Evolutionary conservation across 306 rosid species (phyloP).

Genomic region (Gillenia trifoliata): DNA sequence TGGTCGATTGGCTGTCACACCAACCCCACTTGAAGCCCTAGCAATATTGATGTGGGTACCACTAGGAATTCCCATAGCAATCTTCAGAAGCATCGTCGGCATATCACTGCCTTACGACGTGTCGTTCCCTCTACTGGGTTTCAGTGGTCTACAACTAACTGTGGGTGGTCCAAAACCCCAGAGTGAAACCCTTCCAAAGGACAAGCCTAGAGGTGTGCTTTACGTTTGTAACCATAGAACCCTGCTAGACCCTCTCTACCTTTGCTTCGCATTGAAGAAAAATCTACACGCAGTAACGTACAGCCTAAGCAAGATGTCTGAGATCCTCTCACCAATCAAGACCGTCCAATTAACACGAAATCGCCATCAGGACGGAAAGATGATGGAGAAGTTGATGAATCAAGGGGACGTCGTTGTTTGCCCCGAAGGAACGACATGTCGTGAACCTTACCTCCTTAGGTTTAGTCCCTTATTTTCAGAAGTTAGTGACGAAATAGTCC

Average conservation of each 20-base stretch:
- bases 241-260: conserved; percentile 56
- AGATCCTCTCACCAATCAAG: conserved; percentile 65
- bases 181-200: background rate
- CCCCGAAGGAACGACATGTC: conserved; percentile 89
- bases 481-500: conserved; percentile 42
- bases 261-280: conserved; percentile 35
- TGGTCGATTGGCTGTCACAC: conserved; percentile 64
- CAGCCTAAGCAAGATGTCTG: conserved; percentile 72
- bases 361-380: conserved; percentile 38
- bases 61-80: conserved; percentile 30
- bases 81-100: conserved; percentile 29
- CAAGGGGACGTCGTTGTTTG: conserved; percentile 72
- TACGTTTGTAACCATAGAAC: conserved; percentile 89
- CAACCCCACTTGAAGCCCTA: conserved; percentile 34
- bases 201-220: conserved; percentile 24
- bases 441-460: conserved; percentile 77
- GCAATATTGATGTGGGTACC: conserved; percentile 66
- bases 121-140: conserved; percentile 33
- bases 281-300: conserved; percentile 57
- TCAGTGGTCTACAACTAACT: conserved; percentile 43
- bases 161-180: background rate
- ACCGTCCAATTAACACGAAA: conserved; percentile 63
- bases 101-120: conserved; percentile 40
- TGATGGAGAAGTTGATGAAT: conserved; percentile 36
- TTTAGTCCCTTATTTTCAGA: conserved; percentile 80